These are phyloP conservation scores for Xylaria sp. DNA, from an alignment of 2,329 filamentous ascomycete species.

Conservation along the genomic window DNA sequence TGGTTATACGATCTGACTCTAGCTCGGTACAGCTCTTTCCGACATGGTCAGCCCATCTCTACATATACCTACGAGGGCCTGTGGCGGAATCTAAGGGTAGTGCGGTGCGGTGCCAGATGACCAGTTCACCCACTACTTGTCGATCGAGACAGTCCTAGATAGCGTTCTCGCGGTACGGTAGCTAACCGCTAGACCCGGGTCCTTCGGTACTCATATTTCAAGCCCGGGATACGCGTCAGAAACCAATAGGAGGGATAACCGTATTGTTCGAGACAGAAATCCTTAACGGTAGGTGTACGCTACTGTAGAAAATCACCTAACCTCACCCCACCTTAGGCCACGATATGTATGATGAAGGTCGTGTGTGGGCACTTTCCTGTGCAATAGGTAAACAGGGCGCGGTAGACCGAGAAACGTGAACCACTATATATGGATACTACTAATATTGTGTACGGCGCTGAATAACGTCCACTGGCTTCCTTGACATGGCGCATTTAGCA, in stretches of 20 bases:
- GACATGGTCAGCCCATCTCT: background rate
- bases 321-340: conserved; percentile 18
- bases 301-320: background rate
- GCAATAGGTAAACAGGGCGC: conserved; percentile 1
- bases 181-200: conserved; percentile 13
- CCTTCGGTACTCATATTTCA: conserved; percentile 27
- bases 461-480: background rate
- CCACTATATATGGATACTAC: background rate
- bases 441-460: background rate
- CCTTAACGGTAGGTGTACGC: background rate
- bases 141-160: conserved; percentile 19
- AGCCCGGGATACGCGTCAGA: conserved; percentile 6
- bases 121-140: background rate
- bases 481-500: background rate
- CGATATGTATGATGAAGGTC: background rate
- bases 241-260: conserved; percentile 27
- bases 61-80: background rate
- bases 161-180: conserved; percentile 1
- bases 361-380: conserved; percentile 6
- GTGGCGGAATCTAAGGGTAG: background rate
- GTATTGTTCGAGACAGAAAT: conserved; percentile 3
- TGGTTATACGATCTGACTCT: background rate
- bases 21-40: background rate
- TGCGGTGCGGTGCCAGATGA: background rate
- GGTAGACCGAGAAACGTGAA: background rate